Evolutionary conservation across 768 basidiomycete genomes (phyloP), one percentile per base, ranked within the genome.

Genomic region (Butyriboletus loyo): DNA sequence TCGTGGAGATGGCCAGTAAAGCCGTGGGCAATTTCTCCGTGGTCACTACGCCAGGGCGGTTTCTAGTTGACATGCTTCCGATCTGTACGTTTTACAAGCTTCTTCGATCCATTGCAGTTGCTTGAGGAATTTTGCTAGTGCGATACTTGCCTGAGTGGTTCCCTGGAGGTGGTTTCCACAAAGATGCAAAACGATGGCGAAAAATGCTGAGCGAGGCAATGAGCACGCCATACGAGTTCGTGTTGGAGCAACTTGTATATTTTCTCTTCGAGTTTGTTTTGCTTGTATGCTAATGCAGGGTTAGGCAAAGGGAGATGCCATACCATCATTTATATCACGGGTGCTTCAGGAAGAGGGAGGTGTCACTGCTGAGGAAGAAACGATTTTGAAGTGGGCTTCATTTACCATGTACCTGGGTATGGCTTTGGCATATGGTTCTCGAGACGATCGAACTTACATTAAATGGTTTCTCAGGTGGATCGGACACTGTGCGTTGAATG

Each of bases 1-100:
- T 70, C 24, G 58, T 73, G 14, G 42, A 64, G 24, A 46, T 61
- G 30, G 66, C 66, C 8, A 59, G 72, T 34, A 52, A 54, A 17
- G 64, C 62, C 1, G 55, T 65, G 32, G 36, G 48, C 0, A 53
- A 52, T 17, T 41, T 72, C 5, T 24, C 60, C 1, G 3, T 31
- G 7, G 9, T 53, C 5, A 24, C 32, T 8, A 36, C 25, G 0
- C 57, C 65, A 0, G 58, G 60, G 11, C 34, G 25, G 0, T 67
- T 50, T 34, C 27, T 53, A 6, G 54, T 63, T 0, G 56, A 66
- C 24, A 6, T 22, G 0, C 2, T 63, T 4, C 56, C 57, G 0
- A 27, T 53, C 19, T 50, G 57, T 65, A 46, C 3, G 52, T 54
- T 36, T 17, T 22, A 15, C 1, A 11, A n/a, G n/a, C n/a, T n/a